Evolutionary conservation across 2,329 filamentous ascomycete genomes (phyloP).

Genomic region (Neocucurbitaria cava): DNA sequence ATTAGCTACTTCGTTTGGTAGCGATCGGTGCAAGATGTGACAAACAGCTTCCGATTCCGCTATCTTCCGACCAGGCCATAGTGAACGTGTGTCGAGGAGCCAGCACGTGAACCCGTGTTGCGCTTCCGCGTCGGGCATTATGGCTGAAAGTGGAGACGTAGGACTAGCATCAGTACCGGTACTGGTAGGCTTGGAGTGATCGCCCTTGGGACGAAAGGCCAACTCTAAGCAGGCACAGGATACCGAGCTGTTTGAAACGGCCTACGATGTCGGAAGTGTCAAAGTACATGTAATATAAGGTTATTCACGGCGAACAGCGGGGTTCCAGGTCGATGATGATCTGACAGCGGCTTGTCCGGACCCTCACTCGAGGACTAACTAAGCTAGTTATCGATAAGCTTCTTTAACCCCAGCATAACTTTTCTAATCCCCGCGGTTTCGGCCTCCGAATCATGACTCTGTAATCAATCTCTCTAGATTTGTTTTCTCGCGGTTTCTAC

Average conservation of each 20-base stretch:
- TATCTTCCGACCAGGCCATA: conserved; percentile 58
- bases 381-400: conserved; percentile 24
- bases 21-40: background rate
- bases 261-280: background rate
- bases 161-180: background rate
- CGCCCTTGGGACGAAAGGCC: background rate
- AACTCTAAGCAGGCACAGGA: background rate
- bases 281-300: conserved; percentile 8
- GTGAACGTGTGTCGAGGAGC: conserved; percentile 57
- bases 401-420: background rate
- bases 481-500: background rate
- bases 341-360: background rate
- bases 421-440: background rate
- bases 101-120: conserved; percentile 51
- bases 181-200: background rate
- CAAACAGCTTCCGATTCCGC: conserved; percentile 22
- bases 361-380: background rate
- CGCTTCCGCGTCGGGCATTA: conserved; percentile 21
- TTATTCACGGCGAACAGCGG: conserved; percentile 25
- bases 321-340: conserved; percentile 8
- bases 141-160: conserved; percentile 1
- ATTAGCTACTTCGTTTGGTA: background rate
- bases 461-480: background rate
- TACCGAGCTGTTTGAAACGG: background rate
- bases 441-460: background rate